A percentile compares a stretch with the other conserved stretches of the same genome.
Evolutionary conservation across 768 basidiomycete species (phyloP).

Genomic region (Trametes punicea): DNA sequence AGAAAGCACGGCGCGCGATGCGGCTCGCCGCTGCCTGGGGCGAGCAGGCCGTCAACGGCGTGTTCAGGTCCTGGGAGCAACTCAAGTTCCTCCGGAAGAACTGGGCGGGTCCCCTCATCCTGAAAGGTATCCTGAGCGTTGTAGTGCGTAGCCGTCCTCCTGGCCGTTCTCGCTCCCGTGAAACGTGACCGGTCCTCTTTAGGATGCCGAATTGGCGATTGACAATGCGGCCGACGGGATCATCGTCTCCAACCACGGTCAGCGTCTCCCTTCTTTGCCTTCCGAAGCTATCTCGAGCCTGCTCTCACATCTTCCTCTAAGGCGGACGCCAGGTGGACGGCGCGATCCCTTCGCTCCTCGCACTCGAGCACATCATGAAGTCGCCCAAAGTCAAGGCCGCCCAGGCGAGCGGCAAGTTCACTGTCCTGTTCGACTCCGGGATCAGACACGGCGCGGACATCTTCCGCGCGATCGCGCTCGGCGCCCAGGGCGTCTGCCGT

Average conservation of each 20-base stretch:
- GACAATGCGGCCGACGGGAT: conserved; percentile 68
- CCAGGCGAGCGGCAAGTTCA: conserved; percentile 57
- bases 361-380: conserved; percentile 64
- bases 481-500: conserved; percentile 80
- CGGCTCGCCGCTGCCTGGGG: conserved; percentile 62
- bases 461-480: conserved; percentile 80
- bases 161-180: neutral
- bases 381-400: conserved; percentile 57
- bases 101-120: conserved; percentile 74
- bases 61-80: conserved; percentile 68
- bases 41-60: conserved; percentile 57
- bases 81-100: conserved; percentile 62
- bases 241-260: conserved; percentile 58
- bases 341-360: conserved; percentile 67
- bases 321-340: conserved; percentile 80
- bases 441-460: conserved; percentile 83
- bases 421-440: conserved; percentile 76
- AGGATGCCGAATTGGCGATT: conserved; percentile 69
- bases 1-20: conserved; percentile 35
- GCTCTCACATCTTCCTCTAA: conserved; percentile 23
- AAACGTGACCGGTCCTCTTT: neutral
- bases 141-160: conserved; percentile 36
- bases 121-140: conserved; percentile 74
- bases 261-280: too few species aligned
- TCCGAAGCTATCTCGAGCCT: neutral